Conservation (phyloP, 2,329 filamentous ascomycete genomes). For the Dactylellina parvicollis region DNA sequence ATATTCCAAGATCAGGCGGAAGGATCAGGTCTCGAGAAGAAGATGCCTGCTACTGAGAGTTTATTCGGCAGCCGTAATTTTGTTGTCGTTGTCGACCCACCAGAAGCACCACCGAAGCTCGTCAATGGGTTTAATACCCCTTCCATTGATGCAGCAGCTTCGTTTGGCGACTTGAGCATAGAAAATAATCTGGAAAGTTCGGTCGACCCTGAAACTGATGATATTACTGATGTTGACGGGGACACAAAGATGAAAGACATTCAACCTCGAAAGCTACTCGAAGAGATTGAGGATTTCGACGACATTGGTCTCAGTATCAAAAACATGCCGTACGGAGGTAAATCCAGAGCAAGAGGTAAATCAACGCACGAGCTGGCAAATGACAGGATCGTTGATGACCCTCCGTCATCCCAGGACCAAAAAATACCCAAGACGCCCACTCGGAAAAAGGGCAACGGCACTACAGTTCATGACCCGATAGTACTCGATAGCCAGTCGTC, state of each 20-base stretch:
- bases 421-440: neutral
- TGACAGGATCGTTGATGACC: slow-evolving; percentile 33
- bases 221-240: slow-evolving; percentile 6
- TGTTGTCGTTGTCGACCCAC: neutral
- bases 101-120: neutral
- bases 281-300: slow-evolving; percentile 40
- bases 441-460: slow-evolving; percentile 7
- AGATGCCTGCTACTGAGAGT: neutral
- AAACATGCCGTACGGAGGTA: slow-evolving; percentile 1
- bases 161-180: slow-evolving; percentile 24
- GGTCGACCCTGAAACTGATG: neutral
- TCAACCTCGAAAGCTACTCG: neutral
- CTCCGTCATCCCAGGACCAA: slow-evolving; percentile 29
- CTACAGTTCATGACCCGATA: slow-evolving; percentile 31
- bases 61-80: neutral
- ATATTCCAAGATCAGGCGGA: neutral
- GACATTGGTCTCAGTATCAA: slow-evolving; percentile 1
- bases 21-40: neutral
- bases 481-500: slow-evolving; percentile 45
- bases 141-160: slow-evolving; percentile 10
- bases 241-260: slow-evolving; percentile 13
- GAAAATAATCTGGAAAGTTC: neutral
- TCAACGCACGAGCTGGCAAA: slow-evolving; percentile 31
- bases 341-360: slow-evolving; percentile 18
- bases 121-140: slow-evolving; percentile 9